phyloP scores from a whole-genome alignment of 2,329 filamentous ascomycete genomes.

The Phaeosphaeria sp. region DNA sequence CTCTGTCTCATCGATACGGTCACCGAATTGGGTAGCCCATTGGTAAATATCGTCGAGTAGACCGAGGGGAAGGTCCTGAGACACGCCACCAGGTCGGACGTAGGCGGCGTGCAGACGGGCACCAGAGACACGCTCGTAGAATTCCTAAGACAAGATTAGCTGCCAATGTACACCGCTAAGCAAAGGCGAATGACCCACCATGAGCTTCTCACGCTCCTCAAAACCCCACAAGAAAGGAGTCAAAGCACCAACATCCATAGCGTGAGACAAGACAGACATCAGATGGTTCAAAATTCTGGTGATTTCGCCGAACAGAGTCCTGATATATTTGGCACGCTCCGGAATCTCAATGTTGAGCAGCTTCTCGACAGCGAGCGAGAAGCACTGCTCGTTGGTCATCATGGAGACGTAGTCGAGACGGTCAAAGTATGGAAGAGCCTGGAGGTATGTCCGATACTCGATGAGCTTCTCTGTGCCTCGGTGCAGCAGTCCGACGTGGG shows the following conservation, averaged over 20 bases:
- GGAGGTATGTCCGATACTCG: slow-evolving; percentile 99
- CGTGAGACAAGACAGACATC: slow-evolving; percentile 96
- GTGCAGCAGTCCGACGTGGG: slow-evolving; percentile 94
- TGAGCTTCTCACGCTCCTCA: slow-evolving; percentile 99
- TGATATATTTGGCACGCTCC: slow-evolving; percentile 93
- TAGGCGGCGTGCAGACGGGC: slow-evolving; percentile 97
- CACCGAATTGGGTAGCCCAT: slow-evolving; percentile 98
- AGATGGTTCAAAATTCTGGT: slow-evolving; percentile 95
- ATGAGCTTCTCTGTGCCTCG: slow-evolving; percentile 99
- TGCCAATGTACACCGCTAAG: neutral
- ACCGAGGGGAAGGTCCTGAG: slow-evolving; percentile 91
- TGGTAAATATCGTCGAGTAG: slow-evolving; percentile 99
- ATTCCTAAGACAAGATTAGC: slow-evolving; percentile 70
- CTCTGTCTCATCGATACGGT: slow-evolving; percentile 98
- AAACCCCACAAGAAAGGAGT: slow-evolving; percentile 99
- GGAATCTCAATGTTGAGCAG: slow-evolving; percentile 96
- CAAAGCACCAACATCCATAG: slow-evolving; percentile 97
- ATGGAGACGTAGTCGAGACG: slow-evolving; percentile 98
- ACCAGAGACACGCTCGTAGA: slow-evolving; percentile 98
- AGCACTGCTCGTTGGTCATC: slow-evolving; percentile 99
- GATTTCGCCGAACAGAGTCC: slow-evolving; percentile 93
- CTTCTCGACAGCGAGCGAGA: slow-evolving; percentile 94
- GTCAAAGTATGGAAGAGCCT: slow-evolving; percentile 98
- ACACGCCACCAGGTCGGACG: slow-evolving; percentile 93
- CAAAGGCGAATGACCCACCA: slow-evolving; percentile 68